phyloP scores from a whole-genome alignment of 1,284 basidiomycete genomes.

The Gomphus bonarii region DNA sequence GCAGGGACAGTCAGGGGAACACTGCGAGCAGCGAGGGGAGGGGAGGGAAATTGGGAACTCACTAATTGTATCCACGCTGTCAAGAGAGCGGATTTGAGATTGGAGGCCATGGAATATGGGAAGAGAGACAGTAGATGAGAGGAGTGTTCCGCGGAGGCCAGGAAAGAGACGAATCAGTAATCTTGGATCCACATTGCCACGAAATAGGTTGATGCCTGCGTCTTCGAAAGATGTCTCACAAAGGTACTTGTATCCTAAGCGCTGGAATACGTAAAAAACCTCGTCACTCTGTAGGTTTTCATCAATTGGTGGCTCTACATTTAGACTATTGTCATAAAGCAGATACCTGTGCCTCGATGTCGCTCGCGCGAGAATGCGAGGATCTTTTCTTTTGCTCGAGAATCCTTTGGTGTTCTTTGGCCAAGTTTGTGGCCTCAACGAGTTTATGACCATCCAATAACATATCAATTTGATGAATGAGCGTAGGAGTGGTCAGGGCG shows the following conservation, averaged over 20 bases:
- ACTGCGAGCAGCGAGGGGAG: constrained; percentile 11
- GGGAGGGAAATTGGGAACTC: constrained; percentile 29
- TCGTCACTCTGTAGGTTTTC: constrained; percentile 43
- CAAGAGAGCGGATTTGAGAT: constrained; percentile 51
- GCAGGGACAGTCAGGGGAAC: constrained; percentile 17
- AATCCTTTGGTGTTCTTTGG: constrained; percentile 49
- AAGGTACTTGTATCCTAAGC: constrained; percentile 65
- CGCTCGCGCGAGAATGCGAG: constrained; percentile 15
- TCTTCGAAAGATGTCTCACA: constrained; percentile 66
- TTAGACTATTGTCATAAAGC: background rate
- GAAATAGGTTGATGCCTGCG: constrained; percentile 62
- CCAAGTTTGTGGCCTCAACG: constrained; percentile 52
- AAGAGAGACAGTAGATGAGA: constrained; percentile 34
- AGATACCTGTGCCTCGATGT: constrained; percentile 4
- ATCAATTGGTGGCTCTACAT: background rate
- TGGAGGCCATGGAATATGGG: constrained; percentile 60
- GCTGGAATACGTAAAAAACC: constrained; percentile 65
- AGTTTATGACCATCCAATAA: constrained; percentile 55
- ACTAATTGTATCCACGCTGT: constrained; percentile 68
- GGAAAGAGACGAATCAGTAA: constrained; percentile 69
- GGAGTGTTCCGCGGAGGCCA: constrained; percentile 50
- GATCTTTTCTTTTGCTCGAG: constrained; percentile 31
- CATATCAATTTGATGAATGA: constrained; percentile 64
- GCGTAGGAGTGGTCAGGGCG: constrained; percentile 60
- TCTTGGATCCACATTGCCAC: constrained; percentile 66